Evolutionary conservation across 768 basidiomycete species (phyloP).

Genomic region (Coprinellus aureogranulatus): DNA sequence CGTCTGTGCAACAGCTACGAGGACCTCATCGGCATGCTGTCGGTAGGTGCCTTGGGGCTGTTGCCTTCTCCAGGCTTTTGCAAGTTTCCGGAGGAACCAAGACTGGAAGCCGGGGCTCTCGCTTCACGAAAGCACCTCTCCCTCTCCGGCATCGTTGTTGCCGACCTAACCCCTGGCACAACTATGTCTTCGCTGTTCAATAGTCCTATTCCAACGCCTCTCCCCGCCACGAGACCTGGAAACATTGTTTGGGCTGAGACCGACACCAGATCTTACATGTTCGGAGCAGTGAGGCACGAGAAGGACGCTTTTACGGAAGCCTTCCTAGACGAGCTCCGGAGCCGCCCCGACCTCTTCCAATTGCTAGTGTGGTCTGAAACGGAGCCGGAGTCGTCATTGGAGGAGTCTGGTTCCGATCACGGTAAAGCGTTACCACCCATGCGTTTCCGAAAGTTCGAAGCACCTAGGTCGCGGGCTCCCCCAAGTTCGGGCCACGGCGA

Average conservation of each 20-base stretch:
- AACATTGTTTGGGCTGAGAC: constrained; percentile 22
- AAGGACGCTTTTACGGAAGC: constrained; percentile 21
- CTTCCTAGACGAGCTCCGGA: constrained; percentile 27
- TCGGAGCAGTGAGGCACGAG: constrained; percentile 29
- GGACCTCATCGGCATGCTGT: constrained; percentile 28
- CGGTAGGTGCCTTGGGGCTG: constrained; percentile 18
- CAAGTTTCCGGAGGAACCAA: constrained; percentile 15
- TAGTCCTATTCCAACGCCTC: neutral
- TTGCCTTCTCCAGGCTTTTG: constrained; percentile 13
- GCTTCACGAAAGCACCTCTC: constrained; percentile 6
- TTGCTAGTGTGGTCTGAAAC: constrained; percentile 28
- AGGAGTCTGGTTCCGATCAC: constrained; percentile 22
- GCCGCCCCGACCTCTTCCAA: constrained; percentile 29
- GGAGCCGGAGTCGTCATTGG: constrained; percentile 18
- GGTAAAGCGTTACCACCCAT: constrained; percentile 12
- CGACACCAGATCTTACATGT: constrained; percentile 23
- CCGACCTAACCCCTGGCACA: constrained; percentile 20
- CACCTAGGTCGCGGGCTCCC: neutral
- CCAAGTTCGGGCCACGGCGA: neutral
- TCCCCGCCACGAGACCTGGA: constrained; percentile 12
- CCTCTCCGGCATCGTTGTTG: constrained; percentile 7
- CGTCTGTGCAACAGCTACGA: constrained; percentile 28
- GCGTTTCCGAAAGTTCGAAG: constrained; percentile 18
- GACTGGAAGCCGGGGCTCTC: neutral
- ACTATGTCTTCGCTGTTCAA: neutral